Base-by-base conservation (phyloP, 2,329 filamentous ascomycete species). In the Penicillium sp. region DNA sequence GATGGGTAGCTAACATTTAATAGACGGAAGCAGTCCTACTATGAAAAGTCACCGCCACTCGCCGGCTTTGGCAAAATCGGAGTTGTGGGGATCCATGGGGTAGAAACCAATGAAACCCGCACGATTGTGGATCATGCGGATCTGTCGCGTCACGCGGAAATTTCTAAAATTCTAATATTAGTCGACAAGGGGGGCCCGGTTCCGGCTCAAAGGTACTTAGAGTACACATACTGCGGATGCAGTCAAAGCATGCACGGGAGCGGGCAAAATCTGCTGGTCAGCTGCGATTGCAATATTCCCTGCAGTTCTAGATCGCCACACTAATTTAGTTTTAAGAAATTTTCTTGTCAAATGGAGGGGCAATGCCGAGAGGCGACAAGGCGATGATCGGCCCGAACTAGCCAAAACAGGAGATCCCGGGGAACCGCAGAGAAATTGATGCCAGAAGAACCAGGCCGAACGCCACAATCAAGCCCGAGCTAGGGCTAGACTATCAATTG, bases 151-250 rank as follows among this genome's bases (percentile, higher is more conserved):
- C 36, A 40, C 36, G 36, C 36, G 36, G 36, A 40, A 26, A 26
- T 24, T 40, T 40, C 36, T 40, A 40, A 40, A 40, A 40, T 40
- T 40, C 36, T 40, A 40, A 40, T 40, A 40, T 40, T 40, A 40
- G 23, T 40, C 36, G 36, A n/a, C 21, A 24, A 13, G 21, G 36
- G 21, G n/a, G 13, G 20, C n/a, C 36, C 36, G 36, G 36, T 40
- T 40, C 36, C 36, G 36, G 36, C 3, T 40, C 5, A 15, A 4
- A 15, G 30, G 30, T 17, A 33, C 30, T 33, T 5, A 3, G 17
- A n/a, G 36, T 40, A 40, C 36, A 40, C 18, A 40, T 13, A n/a
- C 17, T 36, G 7, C 13, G 36, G 17, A 40, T 40, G 36, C 36
- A n/a, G n/a, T n/a, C n/a, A 40, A 26, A 24, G 12, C 26, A 24